Conservation (phyloP, 106 monocot species). For the Posidonia australis region DNA sequence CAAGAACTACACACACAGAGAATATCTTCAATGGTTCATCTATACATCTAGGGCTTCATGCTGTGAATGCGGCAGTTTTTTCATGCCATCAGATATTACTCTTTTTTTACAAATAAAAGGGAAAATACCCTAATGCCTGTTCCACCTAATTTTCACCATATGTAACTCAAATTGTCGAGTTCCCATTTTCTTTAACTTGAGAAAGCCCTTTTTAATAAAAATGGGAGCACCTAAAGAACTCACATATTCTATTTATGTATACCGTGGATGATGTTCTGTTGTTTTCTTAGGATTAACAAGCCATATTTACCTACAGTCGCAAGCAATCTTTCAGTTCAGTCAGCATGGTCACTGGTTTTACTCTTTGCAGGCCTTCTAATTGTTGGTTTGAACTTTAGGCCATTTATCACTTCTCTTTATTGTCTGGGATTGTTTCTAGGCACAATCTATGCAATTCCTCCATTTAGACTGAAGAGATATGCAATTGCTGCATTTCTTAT, state of each 20-base stretch:
- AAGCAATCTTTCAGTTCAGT: conserved; percentile 84
- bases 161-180: too few species aligned
- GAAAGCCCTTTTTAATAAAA: too few species aligned
- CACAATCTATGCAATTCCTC: conserved; percentile 97
- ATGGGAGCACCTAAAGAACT: neutral
- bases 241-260: neutral
- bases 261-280: neutral
- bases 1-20: too few species aligned
- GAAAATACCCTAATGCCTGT: neutral
- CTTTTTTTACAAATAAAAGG: neutral
- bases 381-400: conserved; percentile 72
- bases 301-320: conserved; percentile 98
- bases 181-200: too few species aligned
- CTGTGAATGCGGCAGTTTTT: too few species aligned
- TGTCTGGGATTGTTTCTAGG: conserved; percentile 91
- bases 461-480: conserved; percentile 90
- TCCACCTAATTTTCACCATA: neutral
- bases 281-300: conserved; percentile 78
- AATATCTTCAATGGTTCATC: too few species aligned
- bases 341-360: conserved; percentile 89
- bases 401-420: conserved; percentile 88
- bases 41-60: too few species aligned
- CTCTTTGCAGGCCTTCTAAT: conserved; percentile 76
- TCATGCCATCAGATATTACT: neutral
- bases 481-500: conserved; percentile 90